A percentile compares a stretch with the other conserved stretches of the same genome.
phyloP scores from a whole-genome alignment of 768 basidiomycete genomes.

The Tulasnella sp. region DNA sequence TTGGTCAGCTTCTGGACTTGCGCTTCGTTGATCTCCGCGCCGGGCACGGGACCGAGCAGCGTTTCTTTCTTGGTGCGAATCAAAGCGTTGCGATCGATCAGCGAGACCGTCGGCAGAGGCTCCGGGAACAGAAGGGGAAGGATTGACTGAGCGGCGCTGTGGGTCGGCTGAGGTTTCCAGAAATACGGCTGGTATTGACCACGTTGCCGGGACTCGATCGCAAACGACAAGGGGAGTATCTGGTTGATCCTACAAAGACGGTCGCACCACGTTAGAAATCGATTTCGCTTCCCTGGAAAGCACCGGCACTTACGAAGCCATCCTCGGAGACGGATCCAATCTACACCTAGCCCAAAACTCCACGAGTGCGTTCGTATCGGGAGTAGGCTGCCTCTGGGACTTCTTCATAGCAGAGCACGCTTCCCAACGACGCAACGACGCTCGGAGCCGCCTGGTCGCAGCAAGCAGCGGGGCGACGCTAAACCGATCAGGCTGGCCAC shows the following conservation, averaged over 20 bases:
- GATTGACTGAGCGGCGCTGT: constrained; percentile 52
- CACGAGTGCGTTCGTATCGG: constrained; percentile 21
- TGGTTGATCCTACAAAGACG: constrained; percentile 48
- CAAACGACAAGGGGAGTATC: constrained; percentile 71
- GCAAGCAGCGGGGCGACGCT: background rate
- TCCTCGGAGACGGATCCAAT: constrained; percentile 7
- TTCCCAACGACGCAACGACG: background rate
- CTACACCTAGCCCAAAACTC: constrained; percentile 22
- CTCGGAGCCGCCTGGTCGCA: background rate
- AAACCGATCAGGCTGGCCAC: background rate
- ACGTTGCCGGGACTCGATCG: constrained; percentile 72
- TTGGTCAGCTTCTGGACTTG: constrained; percentile 27
- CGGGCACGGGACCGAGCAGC: constrained; percentile 40
- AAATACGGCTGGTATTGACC: constrained; percentile 78
- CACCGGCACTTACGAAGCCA: background rate
- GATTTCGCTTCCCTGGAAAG: background rate
- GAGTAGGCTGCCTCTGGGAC: background rate
- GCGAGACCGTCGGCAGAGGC: constrained; percentile 64
- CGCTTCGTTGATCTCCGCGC: constrained; percentile 33
- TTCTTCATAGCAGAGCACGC: background rate
- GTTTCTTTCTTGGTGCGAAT: constrained; percentile 73
- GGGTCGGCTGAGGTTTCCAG: constrained; percentile 54
- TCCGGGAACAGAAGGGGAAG: constrained; percentile 77
- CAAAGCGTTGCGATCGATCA: constrained; percentile 69
- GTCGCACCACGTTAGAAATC: background rate